These are phyloP conservation scores for Botrytis pseudocinerea DNA, from an alignment of 2,329 filamentous ascomycete genomes.

Conservation along the genomic window DNA sequence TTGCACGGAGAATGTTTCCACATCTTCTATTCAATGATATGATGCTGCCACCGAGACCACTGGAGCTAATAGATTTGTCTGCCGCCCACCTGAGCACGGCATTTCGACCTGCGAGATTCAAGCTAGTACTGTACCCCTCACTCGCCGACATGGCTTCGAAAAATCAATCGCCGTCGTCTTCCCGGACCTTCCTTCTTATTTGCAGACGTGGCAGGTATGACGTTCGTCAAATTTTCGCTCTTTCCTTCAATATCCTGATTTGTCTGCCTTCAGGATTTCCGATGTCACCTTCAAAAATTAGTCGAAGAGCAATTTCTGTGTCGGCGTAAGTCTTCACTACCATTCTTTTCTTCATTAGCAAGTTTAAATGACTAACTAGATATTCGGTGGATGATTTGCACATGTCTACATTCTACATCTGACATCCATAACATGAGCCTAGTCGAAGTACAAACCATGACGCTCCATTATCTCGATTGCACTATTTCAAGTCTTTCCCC, in stretches of 20 bases:
- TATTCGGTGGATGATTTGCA: background rate
- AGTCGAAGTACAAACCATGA: background rate
- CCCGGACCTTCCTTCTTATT: background rate
- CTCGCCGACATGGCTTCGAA: background rate
- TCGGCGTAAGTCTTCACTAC: background rate
- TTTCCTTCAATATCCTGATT: background rate
- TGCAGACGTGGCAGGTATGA: background rate
- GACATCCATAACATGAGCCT: background rate
- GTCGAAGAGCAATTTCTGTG: background rate
- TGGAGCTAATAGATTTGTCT: background rate
- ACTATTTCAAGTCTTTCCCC: fast-evolving
- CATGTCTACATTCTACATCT: background rate
- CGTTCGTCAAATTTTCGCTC: background rate
- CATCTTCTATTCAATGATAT: background rate
- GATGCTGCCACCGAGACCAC: background rate
- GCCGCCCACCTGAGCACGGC: background rate
- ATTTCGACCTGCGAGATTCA: background rate
- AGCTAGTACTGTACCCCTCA: background rate
- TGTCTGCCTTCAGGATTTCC: background rate
- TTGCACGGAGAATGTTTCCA: background rate
- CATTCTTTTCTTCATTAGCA: fast-evolving
- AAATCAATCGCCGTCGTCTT: background rate
- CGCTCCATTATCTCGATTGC: background rate
- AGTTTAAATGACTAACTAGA: background rate
- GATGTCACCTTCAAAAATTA: background rate